Base-by-base conservation (phyloP, 2,329 filamentous ascomycete genomes). In the Albifimbria verrucaria region DNA sequence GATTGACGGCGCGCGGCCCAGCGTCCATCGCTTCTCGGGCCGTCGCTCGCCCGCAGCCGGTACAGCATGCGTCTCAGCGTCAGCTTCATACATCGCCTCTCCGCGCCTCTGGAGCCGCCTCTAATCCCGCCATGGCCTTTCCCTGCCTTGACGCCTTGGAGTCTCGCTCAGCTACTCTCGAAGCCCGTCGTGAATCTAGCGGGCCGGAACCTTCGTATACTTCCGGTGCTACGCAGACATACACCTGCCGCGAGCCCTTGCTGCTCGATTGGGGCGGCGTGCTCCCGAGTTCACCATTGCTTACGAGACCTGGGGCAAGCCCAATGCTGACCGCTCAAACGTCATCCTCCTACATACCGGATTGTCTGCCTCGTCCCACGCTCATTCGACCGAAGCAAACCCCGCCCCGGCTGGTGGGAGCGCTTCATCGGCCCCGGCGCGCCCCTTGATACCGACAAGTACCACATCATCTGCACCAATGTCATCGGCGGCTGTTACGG, bases 121-220 rank as follows among this genome's bases (percentile, higher is more conserved):
- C 89, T 4, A 96, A 96, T 66, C 90, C 91, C 3, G 88, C 91
- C 59, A 88, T 96, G 79, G 86, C 89, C 1, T 96, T 96, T 62
- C 92, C 92, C 3, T 96, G 92, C 66, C 86, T 96, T 45, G 92
- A 96, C 66, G 90, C 88, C 3, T 78, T 92, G 52, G 92, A 96
- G 65, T 82, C 81, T 32, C 87, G 87, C 57, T 90, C 93, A 0
- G 88, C 88, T 5, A 87, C 78, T 10, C 85, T 97, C 46, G 82
- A 82, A 59, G 80, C 83, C 17, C 54, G 55, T 47, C 52, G 52
- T 21, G 50, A 49, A 50, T 77, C 87, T 47, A 86, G 85, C 46
- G 93, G 93, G 0, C 93, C 93, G 1, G 94, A 99, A 67, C 94
- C 94, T 0, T 91, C 91, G 1, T 99, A 99, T 71, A 97, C 93